These are phyloP conservation scores for Nannizziopsis barbatae DNA, from an alignment of 2,329 filamentous ascomycete species.

Conservation along the genomic window DNA sequence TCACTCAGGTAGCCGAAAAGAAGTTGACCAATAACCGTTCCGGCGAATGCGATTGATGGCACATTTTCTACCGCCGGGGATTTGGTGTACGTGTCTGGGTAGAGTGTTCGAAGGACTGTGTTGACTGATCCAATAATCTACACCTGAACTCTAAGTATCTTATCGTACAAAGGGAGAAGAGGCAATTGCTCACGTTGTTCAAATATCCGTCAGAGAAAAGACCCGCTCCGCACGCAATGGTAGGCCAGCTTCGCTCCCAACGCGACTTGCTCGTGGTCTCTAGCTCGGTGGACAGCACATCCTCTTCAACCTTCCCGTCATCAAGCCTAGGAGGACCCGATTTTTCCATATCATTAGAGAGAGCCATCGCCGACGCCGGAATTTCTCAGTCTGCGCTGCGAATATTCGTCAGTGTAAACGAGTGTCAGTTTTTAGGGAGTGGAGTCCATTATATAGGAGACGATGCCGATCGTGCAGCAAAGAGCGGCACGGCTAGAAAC, in stretches of 20 bases:
- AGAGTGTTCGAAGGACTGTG: conserved; percentile 60
- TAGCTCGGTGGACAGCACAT: conserved; percentile 4
- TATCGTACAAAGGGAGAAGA: neutral
- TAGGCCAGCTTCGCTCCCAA: conserved; percentile 54
- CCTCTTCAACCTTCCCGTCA: neutral
- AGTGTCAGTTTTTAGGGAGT: no score
- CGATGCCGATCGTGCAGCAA: no score
- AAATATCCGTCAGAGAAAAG: conserved; percentile 88
- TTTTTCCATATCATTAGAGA: neutral
- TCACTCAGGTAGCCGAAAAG: conserved; percentile 45
- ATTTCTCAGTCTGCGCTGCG: no score
- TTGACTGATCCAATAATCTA: conserved; percentile 78
- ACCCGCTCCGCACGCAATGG: conserved; percentile 79
- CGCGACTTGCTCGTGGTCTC: conserved; percentile 25
- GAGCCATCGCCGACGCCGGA: neutral
- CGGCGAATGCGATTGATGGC: conserved; percentile 57
- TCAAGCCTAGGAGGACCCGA: neutral
- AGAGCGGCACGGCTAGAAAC: no score
- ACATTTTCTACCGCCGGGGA: conserved; percentile 65
- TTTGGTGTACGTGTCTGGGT: conserved; percentile 55
- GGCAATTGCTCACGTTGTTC: conserved; percentile 54
- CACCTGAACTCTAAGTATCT: conserved; percentile 1
- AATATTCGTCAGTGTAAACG: no score
- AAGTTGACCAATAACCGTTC: conserved; percentile 24
- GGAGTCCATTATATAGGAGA: no score